Evolutionary conservation across 768 basidiomycete genomes (phyloP).

Genomic region (Leccinum disarticulatum): DNA sequence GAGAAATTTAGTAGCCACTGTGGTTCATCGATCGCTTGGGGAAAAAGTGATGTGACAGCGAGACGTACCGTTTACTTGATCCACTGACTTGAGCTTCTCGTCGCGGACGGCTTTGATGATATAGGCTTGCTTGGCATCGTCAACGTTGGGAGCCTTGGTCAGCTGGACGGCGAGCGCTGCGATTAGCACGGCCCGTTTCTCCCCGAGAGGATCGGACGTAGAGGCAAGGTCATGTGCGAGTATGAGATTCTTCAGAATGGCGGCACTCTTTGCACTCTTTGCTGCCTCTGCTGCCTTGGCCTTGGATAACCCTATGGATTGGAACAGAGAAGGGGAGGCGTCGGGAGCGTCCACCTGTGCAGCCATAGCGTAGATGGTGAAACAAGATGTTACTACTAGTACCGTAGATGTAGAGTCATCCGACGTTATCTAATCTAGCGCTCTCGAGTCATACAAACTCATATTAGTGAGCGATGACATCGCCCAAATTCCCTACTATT

Average conservation of each 20-base stretch:
- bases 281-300: slow-evolving; percentile 81
- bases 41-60: neutral
- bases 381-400: neutral
- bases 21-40: slow-evolving; percentile 4
- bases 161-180: slow-evolving; percentile 64
- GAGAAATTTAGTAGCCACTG: slow-evolving; percentile 66
- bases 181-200: slow-evolving; percentile 73
- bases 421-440: slow-evolving; percentile 25
- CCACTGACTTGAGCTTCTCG: slow-evolving; percentile 70
- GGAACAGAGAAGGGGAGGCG: slow-evolving; percentile 49
- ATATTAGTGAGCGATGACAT: slow-evolving; percentile 27
- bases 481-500: slow-evolving; percentile 20
- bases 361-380: slow-evolving; percentile 11
- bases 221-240: slow-evolving; percentile 48
- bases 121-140: slow-evolving; percentile 55
- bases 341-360: slow-evolving; percentile 15
- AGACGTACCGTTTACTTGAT: slow-evolving; percentile 81
- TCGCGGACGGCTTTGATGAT: slow-evolving; percentile 68
- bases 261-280: slow-evolving; percentile 76
- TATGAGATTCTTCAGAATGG: slow-evolving; percentile 68
- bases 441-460: neutral
- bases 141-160: slow-evolving; percentile 52
- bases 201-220: slow-evolving; percentile 50
- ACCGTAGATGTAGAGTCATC: slow-evolving; percentile 4
- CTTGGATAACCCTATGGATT: slow-evolving; percentile 72